Percentiles rank a stretch among this genome's conserved stretches.
Conservation (phyloP, 768 basidiomycete species). For the Hemileccinum rubropunctum region DNA sequence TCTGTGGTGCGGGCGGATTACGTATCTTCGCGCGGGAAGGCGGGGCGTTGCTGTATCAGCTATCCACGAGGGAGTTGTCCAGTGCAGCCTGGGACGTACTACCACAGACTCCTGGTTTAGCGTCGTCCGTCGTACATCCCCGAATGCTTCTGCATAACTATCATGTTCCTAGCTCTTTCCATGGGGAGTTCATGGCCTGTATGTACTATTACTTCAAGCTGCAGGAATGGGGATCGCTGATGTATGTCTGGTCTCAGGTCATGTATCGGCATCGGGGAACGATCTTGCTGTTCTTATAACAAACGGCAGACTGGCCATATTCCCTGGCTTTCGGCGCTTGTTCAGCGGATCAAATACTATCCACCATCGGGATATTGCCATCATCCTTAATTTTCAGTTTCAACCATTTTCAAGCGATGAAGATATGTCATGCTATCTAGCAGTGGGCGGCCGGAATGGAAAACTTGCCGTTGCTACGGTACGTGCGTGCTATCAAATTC, state of each 20-base stretch:
- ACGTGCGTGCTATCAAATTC: not conserved
- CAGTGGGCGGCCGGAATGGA: slow-evolving; percentile 39
- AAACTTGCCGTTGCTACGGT: slow-evolving; percentile 50
- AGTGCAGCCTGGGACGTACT: slow-evolving; percentile 37
- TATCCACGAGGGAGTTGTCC: slow-evolving; percentile 36
- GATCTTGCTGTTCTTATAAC: slow-evolving; percentile 30
- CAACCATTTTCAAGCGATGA: slow-evolving; percentile 6
- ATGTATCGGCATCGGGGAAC: slow-evolving; percentile 49
- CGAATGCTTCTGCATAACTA: slow-evolving; percentile 17
- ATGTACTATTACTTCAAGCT: not conserved
- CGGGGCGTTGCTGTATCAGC: slow-evolving; percentile 42
- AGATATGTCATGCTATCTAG: slow-evolving; percentile 44
- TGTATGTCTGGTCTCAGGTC: slow-evolving; percentile 25
- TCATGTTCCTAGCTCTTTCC: slow-evolving; percentile 1
- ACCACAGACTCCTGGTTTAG: slow-evolving; percentile 8
- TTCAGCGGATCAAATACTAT: slow-evolving; percentile 27
- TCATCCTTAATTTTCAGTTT: slow-evolving; percentile 27
- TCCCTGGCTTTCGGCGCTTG: slow-evolving; percentile 28
- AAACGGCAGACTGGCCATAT: slow-evolving; percentile 25
- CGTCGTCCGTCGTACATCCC: slow-evolving; percentile 16
- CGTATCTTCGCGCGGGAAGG: slow-evolving; percentile 53
- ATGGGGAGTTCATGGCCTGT: slow-evolving; percentile 29
- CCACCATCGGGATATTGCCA: slow-evolving; percentile 39
- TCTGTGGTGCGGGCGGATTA: slow-evolving; percentile 49
- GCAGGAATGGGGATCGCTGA: not conserved